Evolutionary conservation across 2,329 filamentous ascomycete genomes (phyloP).

Genomic region (Periconia sp.): DNA sequence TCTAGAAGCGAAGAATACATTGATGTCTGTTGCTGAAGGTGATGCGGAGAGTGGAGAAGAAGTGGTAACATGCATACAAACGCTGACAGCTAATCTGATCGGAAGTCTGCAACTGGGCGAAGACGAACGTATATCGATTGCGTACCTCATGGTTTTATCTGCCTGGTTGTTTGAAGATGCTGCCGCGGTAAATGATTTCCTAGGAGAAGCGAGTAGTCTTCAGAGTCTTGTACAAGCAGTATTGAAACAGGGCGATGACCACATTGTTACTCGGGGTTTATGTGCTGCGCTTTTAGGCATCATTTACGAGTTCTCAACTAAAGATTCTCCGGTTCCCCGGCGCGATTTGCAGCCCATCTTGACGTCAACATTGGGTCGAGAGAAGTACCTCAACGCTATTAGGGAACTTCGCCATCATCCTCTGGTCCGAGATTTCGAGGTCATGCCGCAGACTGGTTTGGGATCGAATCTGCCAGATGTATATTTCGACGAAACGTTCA

Average conservation of each 20-base stretch:
- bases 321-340: conserved; percentile 88
- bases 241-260: conserved; percentile 54
- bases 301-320: conserved; percentile 95
- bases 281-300: conserved; percentile 83
- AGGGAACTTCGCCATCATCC: conserved; percentile 75
- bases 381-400: conserved; percentile 83
- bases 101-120: conserved; percentile 73
- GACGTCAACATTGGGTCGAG: conserved; percentile 74
- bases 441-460: conserved; percentile 66
- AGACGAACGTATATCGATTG: conserved; percentile 77
- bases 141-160: conserved; percentile 85
- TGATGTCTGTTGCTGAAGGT: conserved; percentile 84
- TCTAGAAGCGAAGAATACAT: conserved; percentile 72
- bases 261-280: conserved; percentile 74
- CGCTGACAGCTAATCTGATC: conserved; percentile 82
- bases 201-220: conserved; percentile 90
- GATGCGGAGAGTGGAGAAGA: conserved; percentile 89
- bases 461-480: conserved; percentile 70
- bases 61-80: conserved; percentile 91
- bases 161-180: conserved; percentile 92
- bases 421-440: conserved; percentile 84
- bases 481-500: conserved; percentile 81
- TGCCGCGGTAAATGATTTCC: conserved; percentile 87
- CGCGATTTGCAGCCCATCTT: conserved; percentile 79
- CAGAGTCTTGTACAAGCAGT: conserved; percentile 79